Evolutionary conservation across 1,284 basidiomycete species (phyloP).

Genomic region (Clitocybe nebularis): DNA sequence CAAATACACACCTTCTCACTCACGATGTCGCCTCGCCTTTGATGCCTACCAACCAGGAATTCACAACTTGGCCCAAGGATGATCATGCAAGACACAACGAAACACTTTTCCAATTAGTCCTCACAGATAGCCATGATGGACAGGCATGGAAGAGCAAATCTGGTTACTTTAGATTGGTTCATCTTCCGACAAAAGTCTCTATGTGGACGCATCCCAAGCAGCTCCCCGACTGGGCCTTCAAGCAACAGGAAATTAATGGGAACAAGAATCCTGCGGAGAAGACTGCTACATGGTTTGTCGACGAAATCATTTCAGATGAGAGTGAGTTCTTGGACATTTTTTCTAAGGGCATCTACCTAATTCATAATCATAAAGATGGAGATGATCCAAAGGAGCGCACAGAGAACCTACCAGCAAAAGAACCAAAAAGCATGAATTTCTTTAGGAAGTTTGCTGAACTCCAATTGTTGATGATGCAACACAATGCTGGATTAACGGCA

Average conservation of each 20-base stretch:
- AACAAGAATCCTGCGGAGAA: slow-evolving; percentile 90
- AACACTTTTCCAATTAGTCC: slow-evolving; percentile 76
- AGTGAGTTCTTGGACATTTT: slow-evolving; percentile 41
- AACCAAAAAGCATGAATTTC: slow-evolving; percentile 83
- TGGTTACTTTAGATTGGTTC: slow-evolving; percentile 86
- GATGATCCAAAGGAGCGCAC: slow-evolving; percentile 55
- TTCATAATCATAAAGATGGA: slow-evolving; percentile 37
- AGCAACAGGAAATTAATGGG: slow-evolving; percentile 97
- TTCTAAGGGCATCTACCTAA: neutral
- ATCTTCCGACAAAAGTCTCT: slow-evolving; percentile 86
- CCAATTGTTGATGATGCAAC: slow-evolving; percentile 94
- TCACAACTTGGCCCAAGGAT: slow-evolving; percentile 84
- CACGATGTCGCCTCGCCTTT: slow-evolving; percentile 98
- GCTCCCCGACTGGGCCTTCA: slow-evolving; percentile 95
- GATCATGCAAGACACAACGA: slow-evolving; percentile 77
- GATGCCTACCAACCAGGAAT: slow-evolving; percentile 98
- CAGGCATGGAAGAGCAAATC: slow-evolving; percentile 89
- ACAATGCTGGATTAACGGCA: slow-evolving; percentile 94
- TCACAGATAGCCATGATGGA: slow-evolving; percentile 72
- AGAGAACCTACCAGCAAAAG: slow-evolving; percentile 46
- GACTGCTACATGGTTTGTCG: slow-evolving; percentile 84
- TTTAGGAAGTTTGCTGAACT: slow-evolving; percentile 94
- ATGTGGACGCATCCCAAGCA: slow-evolving; percentile 89
- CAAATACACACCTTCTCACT: slow-evolving; percentile 81
- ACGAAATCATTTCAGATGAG: slow-evolving; percentile 75